A percentile compares a stretch with the other conserved stretches of the same genome.
Conservation (phyloP, 2,329 filamentous ascomycete species). For the Alternaria solani region DNA sequence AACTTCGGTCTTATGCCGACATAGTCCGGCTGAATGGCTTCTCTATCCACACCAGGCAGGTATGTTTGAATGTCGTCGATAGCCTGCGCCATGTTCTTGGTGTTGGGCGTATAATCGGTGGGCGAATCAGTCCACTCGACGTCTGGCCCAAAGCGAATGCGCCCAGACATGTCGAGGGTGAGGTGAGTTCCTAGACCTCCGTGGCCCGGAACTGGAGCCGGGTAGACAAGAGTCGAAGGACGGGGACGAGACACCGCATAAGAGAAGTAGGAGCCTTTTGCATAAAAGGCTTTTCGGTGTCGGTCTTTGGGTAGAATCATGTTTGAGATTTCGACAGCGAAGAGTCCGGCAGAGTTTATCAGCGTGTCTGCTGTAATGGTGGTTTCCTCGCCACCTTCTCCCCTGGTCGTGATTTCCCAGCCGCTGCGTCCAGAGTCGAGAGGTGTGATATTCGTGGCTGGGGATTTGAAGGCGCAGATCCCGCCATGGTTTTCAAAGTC, state of each 20-base stretch:
- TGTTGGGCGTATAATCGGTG: constrained; percentile 72
- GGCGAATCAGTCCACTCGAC: constrained; percentile 88
- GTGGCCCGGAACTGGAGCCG: constrained; percentile 80
- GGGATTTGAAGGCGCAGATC: constrained; percentile 72
- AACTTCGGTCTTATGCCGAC: constrained; percentile 92
- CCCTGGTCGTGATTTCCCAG: constrained; percentile 71
- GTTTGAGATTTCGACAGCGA: constrained; percentile 79
- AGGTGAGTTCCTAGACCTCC: constrained; percentile 92
- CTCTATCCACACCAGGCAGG: constrained; percentile 74
- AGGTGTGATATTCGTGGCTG: constrained; percentile 68
- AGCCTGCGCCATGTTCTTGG: constrained; percentile 69
- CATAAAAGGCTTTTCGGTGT: constrained; percentile 74
- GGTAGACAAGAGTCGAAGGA: constrained; percentile 82
- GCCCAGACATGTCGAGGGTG: constrained; percentile 85
- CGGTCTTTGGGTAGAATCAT: constrained; percentile 71
- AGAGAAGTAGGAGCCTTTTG: constrained; percentile 95
- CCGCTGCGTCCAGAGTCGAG: constrained; percentile 63
- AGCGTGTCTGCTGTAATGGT: constrained; percentile 77
- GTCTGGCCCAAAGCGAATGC: constrained; percentile 91
- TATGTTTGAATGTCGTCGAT: constrained; percentile 79
- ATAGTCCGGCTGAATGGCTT: constrained; percentile 79
- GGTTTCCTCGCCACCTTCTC: constrained; percentile 50
- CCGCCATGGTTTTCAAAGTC: constrained; percentile 80
- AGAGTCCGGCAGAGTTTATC: constrained; percentile 86
- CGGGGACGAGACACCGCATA: constrained; percentile 73